phyloP scores from a whole-genome alignment of 164 flowering plant genomes.

The Vitis cinerea region DNA sequence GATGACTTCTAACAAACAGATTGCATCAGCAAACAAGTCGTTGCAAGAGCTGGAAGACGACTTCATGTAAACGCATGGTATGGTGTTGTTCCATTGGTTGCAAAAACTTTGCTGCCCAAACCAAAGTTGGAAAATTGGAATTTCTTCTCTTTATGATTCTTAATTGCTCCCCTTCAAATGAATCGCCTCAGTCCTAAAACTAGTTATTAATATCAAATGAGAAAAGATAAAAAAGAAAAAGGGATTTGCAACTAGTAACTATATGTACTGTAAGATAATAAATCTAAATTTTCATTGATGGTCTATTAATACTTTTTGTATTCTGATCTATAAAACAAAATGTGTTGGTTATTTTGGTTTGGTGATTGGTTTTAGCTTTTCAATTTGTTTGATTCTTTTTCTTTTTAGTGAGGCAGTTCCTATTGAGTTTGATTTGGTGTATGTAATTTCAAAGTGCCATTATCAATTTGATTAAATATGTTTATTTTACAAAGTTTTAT shows the following conservation, averaged over 20 bases:
- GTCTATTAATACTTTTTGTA: too few species aligned
- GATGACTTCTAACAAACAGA: constrained; percentile 95
- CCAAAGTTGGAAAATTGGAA: background rate
- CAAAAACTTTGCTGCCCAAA: background rate
- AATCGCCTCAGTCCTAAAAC: background rate
- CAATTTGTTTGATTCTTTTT: too few species aligned
- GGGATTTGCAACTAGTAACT: background rate
- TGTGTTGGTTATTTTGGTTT: too few species aligned
- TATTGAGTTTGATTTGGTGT: too few species aligned
- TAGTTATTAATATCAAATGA: background rate
- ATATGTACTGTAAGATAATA: too few species aligned
- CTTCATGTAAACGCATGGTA: constrained; percentile 59
- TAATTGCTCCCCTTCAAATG: constrained; percentile 1
- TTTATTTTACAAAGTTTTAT: too few species aligned
- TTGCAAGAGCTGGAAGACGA: constrained; percentile 95
- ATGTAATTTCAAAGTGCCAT: too few species aligned
- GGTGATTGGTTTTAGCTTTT: too few species aligned
- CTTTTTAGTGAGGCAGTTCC: too few species aligned
- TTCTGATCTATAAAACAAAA: too few species aligned
- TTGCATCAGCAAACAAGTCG: constrained; percentile 74
- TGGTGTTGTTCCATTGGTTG: background rate
- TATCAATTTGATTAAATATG: too few species aligned
- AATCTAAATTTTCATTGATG: too few species aligned
- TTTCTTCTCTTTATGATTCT: background rate
- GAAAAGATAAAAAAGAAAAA: background rate